Evolutionary conservation across 805 yeast species (phyloP), one percentile per base, ranked within the genome.

Genomic region (Henningerozyma blattae): DNA sequence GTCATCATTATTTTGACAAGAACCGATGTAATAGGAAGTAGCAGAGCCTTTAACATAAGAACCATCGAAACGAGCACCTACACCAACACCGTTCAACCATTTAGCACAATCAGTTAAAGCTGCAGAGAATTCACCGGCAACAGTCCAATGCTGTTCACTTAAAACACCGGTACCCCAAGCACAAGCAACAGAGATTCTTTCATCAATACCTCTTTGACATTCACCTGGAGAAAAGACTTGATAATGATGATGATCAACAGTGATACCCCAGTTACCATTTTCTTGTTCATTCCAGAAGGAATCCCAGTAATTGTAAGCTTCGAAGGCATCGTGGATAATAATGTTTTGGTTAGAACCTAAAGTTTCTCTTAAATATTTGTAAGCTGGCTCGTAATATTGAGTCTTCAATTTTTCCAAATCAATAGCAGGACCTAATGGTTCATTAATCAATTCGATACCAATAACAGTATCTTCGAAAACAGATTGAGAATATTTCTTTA

Each of bases 71-170:
- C 94, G 71, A 17, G 94, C 75, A 35, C 93, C 93, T 39, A 74
- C 63, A 30, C 75, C 75, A 17, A 78, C 86, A 46, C 95, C 95
- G 49, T 86, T 86, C 29, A 86, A 61, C 93, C 93, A 79, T 35
- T 66, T 65, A 4, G 91, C 73, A 62, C 95, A 86, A 58, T 86
- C 95, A 3, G 95, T 85, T 41, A 86, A 66, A 0, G 95, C 95
- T 6, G 85, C 93, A 14, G 82, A 65, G 84, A 87, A 86, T 62
- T 86, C 95, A 38, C 95, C 95, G 33, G 72, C 68, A 16, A 85
- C 64, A 35, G 69, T 68, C 81, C 87, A 79, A 55, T 78, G 82
- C 46, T 63, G 59, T 52, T 80, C 84, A 29, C 47, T 38, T 12
- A 48, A 38, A 26, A 67, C 57, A 30, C 56, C 47, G 37, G 54